Base-by-base conservation (phyloP, 2,329 filamentous ascomycete genomes). In the Fusarium caatingaense region DNA sequence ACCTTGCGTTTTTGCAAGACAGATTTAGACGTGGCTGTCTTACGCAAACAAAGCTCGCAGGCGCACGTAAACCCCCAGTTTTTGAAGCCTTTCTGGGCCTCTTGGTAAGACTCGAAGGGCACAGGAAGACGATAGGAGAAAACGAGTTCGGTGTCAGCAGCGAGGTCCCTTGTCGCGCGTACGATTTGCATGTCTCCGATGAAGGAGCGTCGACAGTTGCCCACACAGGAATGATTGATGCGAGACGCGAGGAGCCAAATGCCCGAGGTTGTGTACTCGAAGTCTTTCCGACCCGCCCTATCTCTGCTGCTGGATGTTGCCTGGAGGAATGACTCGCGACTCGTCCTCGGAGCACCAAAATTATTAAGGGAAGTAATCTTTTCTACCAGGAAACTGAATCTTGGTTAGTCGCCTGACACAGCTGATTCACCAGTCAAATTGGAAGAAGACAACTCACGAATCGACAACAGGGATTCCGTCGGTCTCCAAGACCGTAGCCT, bases 181-280 rank as follows among this genome's bases (percentile, higher is more conserved):
- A 59, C 28, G n/a, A 59, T 59, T 21, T 59, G 40, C 40, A 56
- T 59, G 1, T 59, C 49, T 21, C 56, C 48, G 6, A 59, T 59
- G 12, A 59, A 59, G 18, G 56, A 59, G 15, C 49, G 48, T 37
- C n/a, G 49, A 44, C 56, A 59, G 28, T 59, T 59, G 6, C 40
- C 37, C 5, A 44, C 28, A n/a, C 48, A 59, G 11, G 56, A 56
- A 34, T 59, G 56, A 10, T 59, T 59, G 9, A 59, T 59, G 28
- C 40, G 49, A 9, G 56, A 59, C 15, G 49, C 49, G 12, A 59
- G 7, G 5, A 56, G 49, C 56, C 40, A 59, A 15, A 59, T 45
- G 2, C 49, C 56, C 3, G 48, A 56, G 21, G 56, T 59, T 34
- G n/a, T 23, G 18, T 56, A 1, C n/a, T 16, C 18, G 15, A 8